Evolutionary conservation across 345 rosid species (phyloP), one percentile per base, ranked within the genome.

Genomic region (Melaleuca quinquenervia): DNA sequence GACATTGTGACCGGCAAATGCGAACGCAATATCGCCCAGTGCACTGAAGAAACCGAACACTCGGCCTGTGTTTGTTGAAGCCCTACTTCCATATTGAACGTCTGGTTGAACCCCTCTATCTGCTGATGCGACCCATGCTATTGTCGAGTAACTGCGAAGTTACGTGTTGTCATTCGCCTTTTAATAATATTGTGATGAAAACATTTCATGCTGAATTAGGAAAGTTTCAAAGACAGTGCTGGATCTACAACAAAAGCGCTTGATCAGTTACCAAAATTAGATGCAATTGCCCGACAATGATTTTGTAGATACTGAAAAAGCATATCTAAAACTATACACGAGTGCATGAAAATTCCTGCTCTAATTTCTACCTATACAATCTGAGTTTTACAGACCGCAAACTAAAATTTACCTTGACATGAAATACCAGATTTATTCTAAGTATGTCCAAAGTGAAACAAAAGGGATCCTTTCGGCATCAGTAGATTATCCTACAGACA

Each of bases 1-100:
- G 83, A 95, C 96, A 82, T 90, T 93, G 86, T 95, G 95, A 29
- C 94, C 95, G 29, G 95, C 98, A 56, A 82, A 95, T 41, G 96
- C 91, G 75, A 95, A 95, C 2, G 95, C 95, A 26, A 94, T 91
- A 51, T 92, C 93, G 2, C 98, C 98, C 29, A 94, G 86, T 3
- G 94, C 98, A 22, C 89, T 87, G 15, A 93, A 89, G 88, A 89
- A 91, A 50, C 80, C 84, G 82, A 94, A 95, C 50, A 89, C 86
- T 0, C 58, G 85, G n/a, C 93, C 92, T 1, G 87, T 16, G 5
- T 85, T 78, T 10, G 94, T 92, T 20, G 91, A 85, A 2, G 87
- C 89, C 84, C 84, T 91, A 1, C 87, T 83, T 2, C 83, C 82
- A 48, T 94, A 95, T 11, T 88, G 83, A 74, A 91, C 94, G 50